Evolutionary conservation across 257 asterid genomes (phyloP), one percentile per base, ranked within the genome.

Genomic region (Nicotiana sylvestris): DNA sequence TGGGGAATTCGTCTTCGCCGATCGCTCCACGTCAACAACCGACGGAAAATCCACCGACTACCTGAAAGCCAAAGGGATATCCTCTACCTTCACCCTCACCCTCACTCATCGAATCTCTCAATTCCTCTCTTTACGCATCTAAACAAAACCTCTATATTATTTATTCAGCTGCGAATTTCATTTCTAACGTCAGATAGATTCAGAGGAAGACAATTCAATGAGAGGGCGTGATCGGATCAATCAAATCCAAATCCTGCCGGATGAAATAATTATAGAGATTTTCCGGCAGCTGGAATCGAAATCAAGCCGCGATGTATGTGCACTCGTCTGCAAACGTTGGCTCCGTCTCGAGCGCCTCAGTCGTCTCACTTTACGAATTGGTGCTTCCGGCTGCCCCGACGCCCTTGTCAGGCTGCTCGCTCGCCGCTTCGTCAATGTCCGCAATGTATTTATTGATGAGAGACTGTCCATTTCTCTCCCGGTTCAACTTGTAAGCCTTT

Each of bases 281-380:
- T 89, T 93, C 82, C 84, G 87, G 82, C 82, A 30, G 30, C 51
- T 95, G 79, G 97, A 87, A 33, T 80, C 91, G n/a, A 95, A 92
- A 88, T 29, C 87, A 9, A 85, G 72, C 88, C 93, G 97, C 51
- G 99, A 95, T 77, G 88, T 97, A 10, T 88, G 91, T 46, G 89
- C 98, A 4, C 87, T 93, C 64, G 98, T 95, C 51, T 95, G 98
- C 92, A 89, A 91, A 91, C 85, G 97, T 84, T 95, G 99, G 99
- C 97, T 91, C 9, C 61, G 82, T 89, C 96, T 93, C 32, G 97
- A 93, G 91, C 90, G 99, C 60, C 92, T 89, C 72, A 90, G 94
- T 90, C 97, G 98, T 49, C 87, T 86, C 2, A 85, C 93, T 61
- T 84, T 93, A 66, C 95, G 93, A 64, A 87, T 93, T 85, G 97